Evolutionary conservation across 352 stramenopile genomes (phyloP), one percentile per base, ranked within the genome.

Genomic region (Pythium pyrilobum): DNA sequence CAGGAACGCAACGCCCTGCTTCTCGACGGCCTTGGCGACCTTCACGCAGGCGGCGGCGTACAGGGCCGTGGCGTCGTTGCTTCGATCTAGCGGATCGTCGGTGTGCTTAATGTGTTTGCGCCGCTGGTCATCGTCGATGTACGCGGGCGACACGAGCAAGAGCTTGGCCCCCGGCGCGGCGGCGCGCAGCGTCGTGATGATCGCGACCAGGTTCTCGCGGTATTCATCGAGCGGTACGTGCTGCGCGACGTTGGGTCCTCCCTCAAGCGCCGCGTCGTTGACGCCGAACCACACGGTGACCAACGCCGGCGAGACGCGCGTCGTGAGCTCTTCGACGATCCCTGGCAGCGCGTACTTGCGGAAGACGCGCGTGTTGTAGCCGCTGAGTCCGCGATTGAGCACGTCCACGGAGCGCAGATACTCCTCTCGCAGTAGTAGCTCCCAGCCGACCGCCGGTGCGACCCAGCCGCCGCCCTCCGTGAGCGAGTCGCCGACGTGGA

Each of bases 401-500:
- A 79, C 62, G 48, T 87, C 76, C 12, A 69, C 66, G 4, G 71
- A 83, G 23, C 76, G 79, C 24, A 77, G 59, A 33, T 78, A 82
- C 46, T 74, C 55, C 16, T 83, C 62, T 34, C 73, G 66, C 38
- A 89, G 44, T 6, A 74, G 56, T 0, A 54, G 57, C 31, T 65
- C 67, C 59, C 75, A 89, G n/a, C 79, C 79, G 24, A 37, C 44
- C 23, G 54, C 49, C 8, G 58, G 28, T 2, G 59, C 52, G 25
- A 71, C 47, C 15, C 40, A 6, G 10, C 28, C 71, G 23, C 60
- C 73, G 27, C 55, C 38, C 52, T 89, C 55, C 15, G 78, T 89
- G 43, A 89, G 74, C 44, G 79, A 89, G 63, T 89, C 79, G 0
- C 78, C 78, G 21, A 74, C 65, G 36, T 85, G 73, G 27, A 82